Evolutionary conservation across 108 stramenopile genomes (phyloP), one percentile per base, ranked within the genome.

Genomic region (Discostella pseudostelligera): DNA sequence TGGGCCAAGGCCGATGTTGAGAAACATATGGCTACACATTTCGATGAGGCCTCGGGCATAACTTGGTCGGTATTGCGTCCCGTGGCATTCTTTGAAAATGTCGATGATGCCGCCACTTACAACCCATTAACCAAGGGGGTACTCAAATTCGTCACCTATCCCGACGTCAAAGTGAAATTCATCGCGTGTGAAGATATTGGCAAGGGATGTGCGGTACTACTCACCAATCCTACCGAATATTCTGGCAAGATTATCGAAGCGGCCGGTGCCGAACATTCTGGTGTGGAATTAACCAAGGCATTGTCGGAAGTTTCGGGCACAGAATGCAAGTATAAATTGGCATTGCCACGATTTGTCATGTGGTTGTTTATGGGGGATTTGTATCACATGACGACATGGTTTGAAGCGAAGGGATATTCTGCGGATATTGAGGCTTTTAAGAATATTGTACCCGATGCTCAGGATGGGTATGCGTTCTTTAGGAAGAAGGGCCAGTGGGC

Each of bases 41-140:
- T 42, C 36, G 72, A 74, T 16, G 47, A 35, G 37, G 29, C 6
- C 25, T 46, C 25, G 21, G 28, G 45, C 29, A 74, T 57, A 10
- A 67, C 72, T 8, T 74, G 72, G 72, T 74, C 72, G 4, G 67
- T 74, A 11, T 59, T 74, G 43, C 72, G 72, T 47, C 72, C 72
- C 28, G 72, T 74, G 35, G 67, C 67, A 37, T 74, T 74, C 59
- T 60, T 74, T 25, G 72, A 74, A 42, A 74, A 67, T 42, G 39
- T 74, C 14, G 66, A 74, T 21, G 72, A 74, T 74, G 35, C 44
- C 13, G 40, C 32, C 16, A 74, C 59, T 46, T 67, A 40, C 56
- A 74, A 74, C 36, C 67, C 72, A 12, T 44, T 74, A 16, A 68
- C 44, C 40, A 74, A 74, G 66, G 72, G 72, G 4, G 39, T 13